Evolutionary conservation across 495 filamentous ascomycete genomes (phyloP).

Genomic region (Penicillium arizonense): DNA sequence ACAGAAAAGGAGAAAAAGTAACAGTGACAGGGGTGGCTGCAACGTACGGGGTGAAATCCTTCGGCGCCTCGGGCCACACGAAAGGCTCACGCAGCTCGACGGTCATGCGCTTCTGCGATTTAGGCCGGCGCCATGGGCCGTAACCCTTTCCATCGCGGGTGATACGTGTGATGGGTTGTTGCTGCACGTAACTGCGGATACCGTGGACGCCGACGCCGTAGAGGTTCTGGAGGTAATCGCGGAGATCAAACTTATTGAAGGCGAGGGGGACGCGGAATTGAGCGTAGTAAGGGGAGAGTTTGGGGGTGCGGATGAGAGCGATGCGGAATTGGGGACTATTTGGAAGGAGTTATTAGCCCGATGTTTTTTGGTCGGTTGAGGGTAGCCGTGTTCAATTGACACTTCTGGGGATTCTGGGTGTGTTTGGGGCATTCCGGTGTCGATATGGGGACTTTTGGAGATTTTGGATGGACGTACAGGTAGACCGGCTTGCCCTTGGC

Average conservation of each 20-base stretch:
- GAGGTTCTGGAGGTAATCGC: slow-evolving; percentile 78
- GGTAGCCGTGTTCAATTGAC: neutral
- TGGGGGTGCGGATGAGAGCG: slow-evolving; percentile 68
- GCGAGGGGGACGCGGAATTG: slow-evolving; percentile 81
- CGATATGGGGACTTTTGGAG: slow-evolving; percentile 1
- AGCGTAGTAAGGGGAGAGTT: slow-evolving; percentile 72
- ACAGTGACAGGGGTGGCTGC: neutral
- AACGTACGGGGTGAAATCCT: slow-evolving; percentile 55
- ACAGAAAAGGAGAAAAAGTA: neutral
- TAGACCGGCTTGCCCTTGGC: slow-evolving; percentile 57
- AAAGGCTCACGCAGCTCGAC: slow-evolving; percentile 82
- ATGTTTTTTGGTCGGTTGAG: neutral
- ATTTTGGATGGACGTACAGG: slow-evolving; percentile 51
- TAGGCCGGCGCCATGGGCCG: slow-evolving; percentile 53
- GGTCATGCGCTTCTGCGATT: slow-evolving; percentile 82
- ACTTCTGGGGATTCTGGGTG: neutral
- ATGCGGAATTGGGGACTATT: slow-evolving; percentile 74
- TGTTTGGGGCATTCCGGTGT: slow-evolving; percentile 1
- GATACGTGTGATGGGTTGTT: slow-evolving; percentile 54
- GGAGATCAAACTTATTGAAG: slow-evolving; percentile 88
- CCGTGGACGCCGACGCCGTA: slow-evolving; percentile 67
- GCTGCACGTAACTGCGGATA: slow-evolving; percentile 77
- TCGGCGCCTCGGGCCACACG: slow-evolving; percentile 70
- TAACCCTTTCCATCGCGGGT: slow-evolving; percentile 38
- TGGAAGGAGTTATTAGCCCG: neutral